phyloP scores from a whole-genome alignment of 306 rosid species.

The Quercus rubra region DNA sequence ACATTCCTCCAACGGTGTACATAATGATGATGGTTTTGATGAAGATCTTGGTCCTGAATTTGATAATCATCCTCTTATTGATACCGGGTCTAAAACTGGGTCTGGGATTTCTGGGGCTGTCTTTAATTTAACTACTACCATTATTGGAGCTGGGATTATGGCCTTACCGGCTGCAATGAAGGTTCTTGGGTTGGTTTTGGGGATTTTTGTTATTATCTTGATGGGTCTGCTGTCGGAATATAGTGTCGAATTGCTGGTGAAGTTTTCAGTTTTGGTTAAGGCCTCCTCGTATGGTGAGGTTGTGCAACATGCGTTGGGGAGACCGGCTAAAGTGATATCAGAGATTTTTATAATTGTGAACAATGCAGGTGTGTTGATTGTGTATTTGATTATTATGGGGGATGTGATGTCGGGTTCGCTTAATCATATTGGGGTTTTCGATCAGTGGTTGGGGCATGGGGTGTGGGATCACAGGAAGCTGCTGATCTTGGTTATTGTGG shows the following conservation, averaged over 20 bases:
- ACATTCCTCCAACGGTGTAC: constrained; percentile 43
- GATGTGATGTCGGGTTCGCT: constrained; percentile 97
- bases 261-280: constrained; percentile 62
- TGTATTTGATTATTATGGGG: constrained; percentile 93
- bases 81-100: constrained; percentile 40
- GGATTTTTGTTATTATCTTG: constrained; percentile 61
- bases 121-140: constrained; percentile 77
- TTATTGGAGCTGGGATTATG: constrained; percentile 97
- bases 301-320: constrained; percentile 81
- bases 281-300: constrained; percentile 83
- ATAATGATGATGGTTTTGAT: constrained; percentile 29
- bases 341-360: constrained; percentile 78
- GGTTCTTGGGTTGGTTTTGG: constrained; percentile 76
- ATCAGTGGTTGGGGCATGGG: constrained; percentile 83
- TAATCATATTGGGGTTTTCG: constrained; percentile 83
- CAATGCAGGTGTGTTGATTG: constrained; percentile 82
- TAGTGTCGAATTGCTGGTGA: constrained; percentile 72
- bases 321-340: constrained; percentile 61
- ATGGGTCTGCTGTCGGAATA: constrained; percentile 82
- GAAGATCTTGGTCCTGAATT: constrained; percentile 55
- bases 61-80: constrained; percentile 59
- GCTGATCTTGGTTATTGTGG: constrained; percentile 59
- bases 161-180: constrained; percentile 97
- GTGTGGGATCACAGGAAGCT: constrained; percentile 92
- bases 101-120: constrained; percentile 85